Conservation (phyloP, 2,329 filamentous ascomycete species). For the Ophiostoma sp. region DNA sequence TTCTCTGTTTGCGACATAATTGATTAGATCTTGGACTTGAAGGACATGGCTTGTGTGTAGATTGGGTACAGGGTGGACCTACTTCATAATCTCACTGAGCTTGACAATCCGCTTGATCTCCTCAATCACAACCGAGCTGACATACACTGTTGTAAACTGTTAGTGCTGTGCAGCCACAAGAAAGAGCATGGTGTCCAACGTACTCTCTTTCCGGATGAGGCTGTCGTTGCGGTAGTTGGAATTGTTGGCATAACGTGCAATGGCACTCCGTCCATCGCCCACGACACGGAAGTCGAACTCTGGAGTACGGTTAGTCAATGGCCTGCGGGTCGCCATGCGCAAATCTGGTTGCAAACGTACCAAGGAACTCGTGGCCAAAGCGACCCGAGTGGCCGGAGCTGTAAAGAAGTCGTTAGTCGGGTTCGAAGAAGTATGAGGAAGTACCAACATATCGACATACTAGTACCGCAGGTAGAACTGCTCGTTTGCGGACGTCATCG, state of each 20-base stretch:
- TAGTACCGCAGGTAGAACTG: constrained; percentile 97
- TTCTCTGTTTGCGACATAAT: constrained; percentile 61
- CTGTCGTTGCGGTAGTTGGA: constrained; percentile 99
- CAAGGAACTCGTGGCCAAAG: constrained; percentile 97
- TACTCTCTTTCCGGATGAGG: constrained; percentile 98
- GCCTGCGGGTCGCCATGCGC: neutral
- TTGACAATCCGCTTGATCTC: constrained; percentile 98
- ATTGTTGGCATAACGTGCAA: constrained; percentile 97
- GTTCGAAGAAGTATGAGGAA: neutral
- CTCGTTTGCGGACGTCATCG: constrained; percentile 66
- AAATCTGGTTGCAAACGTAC: constrained; percentile 49
- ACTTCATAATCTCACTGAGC: constrained; percentile 97
- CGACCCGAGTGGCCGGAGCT: constrained; percentile 97
- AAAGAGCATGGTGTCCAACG: constrained; percentile 39
- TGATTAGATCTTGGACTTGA: neutral
- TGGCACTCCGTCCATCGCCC: constrained; percentile 88
- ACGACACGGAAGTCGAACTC: constrained; percentile 96
- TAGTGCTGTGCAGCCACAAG: neutral
- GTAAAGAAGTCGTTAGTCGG: constrained; percentile 21
- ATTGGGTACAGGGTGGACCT: constrained; percentile 37
- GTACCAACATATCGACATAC: constrained; percentile 56
- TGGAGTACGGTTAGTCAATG: constrained; percentile 43
- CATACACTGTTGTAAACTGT: constrained; percentile 69
- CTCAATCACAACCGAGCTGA: constrained; percentile 83
- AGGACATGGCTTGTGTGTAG: neutral